phyloP scores from a whole-genome alignment of 2,329 filamentous ascomycete species.

The Dactylellina drechsleri region DNA sequence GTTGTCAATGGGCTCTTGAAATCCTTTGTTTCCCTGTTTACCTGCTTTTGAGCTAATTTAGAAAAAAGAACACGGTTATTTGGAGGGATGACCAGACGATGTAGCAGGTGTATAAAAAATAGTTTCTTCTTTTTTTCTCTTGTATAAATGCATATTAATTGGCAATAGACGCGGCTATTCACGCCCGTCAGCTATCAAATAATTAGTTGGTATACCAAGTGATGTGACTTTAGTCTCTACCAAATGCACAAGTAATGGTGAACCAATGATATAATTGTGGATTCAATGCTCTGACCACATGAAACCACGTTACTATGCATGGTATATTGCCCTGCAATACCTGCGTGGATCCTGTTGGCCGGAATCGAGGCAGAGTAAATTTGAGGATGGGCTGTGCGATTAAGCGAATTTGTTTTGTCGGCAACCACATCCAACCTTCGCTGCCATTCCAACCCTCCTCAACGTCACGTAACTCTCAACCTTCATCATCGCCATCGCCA shows the following conservation, averaged over 20 bases:
- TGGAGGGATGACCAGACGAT: conserved; percentile 43
- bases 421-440: conserved; percentile 1
- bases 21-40: conserved; percentile 18
- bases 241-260: too few species aligned
- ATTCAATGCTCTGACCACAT: too few species aligned
- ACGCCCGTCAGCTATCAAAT: too few species aligned
- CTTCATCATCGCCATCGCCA: conserved; percentile 27
- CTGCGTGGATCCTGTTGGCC: conserved; percentile 5
- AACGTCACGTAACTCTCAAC: conserved; percentile 2
- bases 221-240: too few species aligned
- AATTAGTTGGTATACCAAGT: too few species aligned
- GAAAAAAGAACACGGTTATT: conserved; percentile 27
- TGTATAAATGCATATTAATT: conserved; percentile 51
- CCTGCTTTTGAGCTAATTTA: conserved; percentile 18
- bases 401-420: conserved; percentile 46
- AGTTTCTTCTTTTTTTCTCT: conserved; percentile 17
- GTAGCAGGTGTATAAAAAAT: conserved; percentile 53
- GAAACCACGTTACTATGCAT: too few species aligned
- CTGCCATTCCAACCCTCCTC: conserved; percentile 21
- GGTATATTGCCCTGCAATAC: neutral
- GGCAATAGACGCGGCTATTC: too few species aligned
- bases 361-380: conserved; percentile 19
- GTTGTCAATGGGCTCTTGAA: conserved; percentile 2
- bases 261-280: too few species aligned
- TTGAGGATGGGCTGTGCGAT: conserved; percentile 27